These are phyloP conservation scores for Tylopilus sp. DNA, from an alignment of 768 basidiomycete species.

Conservation along the genomic window DNA sequence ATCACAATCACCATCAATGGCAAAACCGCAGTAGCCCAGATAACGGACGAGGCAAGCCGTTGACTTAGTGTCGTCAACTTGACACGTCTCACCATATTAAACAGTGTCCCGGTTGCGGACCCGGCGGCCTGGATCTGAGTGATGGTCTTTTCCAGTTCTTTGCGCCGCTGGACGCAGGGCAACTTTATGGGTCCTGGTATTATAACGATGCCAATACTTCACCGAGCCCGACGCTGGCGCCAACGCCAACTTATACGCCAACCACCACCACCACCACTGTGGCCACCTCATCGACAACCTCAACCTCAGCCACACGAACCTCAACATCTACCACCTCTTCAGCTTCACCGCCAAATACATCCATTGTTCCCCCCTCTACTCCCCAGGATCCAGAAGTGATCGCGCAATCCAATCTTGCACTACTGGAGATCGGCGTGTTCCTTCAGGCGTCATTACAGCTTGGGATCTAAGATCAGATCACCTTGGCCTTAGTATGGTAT, in stretches of 20 bases:
- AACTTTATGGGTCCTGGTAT: constrained; percentile 40
- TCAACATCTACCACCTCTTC: constrained; percentile 3
- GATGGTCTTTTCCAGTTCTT: constrained; percentile 43
- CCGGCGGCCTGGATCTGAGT: constrained; percentile 45
- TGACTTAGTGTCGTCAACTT: not conserved
- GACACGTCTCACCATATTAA: not conserved
- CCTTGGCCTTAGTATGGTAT: not conserved
- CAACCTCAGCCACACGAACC: constrained; percentile 10
- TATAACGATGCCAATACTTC: constrained; percentile 26
- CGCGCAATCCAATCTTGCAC: constrained; percentile 21
- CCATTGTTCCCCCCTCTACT: constrained; percentile 14
- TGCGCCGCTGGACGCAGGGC: constrained; percentile 32
- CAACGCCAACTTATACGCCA: constrained; percentile 19
- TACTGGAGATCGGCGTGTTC: constrained; percentile 24
- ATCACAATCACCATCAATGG: constrained; percentile 41
- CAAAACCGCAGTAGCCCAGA: constrained; percentile 38
- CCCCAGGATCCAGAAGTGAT: constrained; percentile 22
- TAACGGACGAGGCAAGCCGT: constrained; percentile 42
- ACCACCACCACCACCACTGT: constrained; percentile 16
- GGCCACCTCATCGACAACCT: not conserved
- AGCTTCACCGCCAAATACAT: constrained; percentile 6
- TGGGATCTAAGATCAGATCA: too few relatives aligned
- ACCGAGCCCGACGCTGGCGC: constrained; percentile 20
- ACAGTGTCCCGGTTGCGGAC: constrained; percentile 40
- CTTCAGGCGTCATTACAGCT: constrained; percentile 13